Percentiles rank a stretch among this genome's conserved stretches.
phyloP scores from a whole-genome alignment of 306 rosid genomes.

The Inga oerstediana region DNA sequence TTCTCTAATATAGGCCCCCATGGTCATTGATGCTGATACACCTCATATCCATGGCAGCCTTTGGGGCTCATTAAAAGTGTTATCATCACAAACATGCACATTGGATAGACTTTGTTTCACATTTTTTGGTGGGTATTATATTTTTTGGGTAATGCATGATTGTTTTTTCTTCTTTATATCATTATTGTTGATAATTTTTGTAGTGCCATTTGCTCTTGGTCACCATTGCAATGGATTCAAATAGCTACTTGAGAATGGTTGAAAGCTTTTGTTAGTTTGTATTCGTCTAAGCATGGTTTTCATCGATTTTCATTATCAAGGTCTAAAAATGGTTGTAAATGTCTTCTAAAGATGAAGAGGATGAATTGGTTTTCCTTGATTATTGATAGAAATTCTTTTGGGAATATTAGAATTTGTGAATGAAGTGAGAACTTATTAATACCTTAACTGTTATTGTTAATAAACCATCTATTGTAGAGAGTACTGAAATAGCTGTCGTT shows the following conservation, averaged over 20 bases:
- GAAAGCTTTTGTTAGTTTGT: too few species aligned
- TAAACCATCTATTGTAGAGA: too few species aligned
- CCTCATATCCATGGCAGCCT: slow-evolving; percentile 9
- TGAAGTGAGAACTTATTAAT: too few species aligned
- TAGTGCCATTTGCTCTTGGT: slow-evolving; percentile 33
- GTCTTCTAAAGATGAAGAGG: too few species aligned
- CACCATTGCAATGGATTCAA: slow-evolving; percentile 48
- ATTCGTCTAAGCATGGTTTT: too few species aligned
- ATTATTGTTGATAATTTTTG: background rate
- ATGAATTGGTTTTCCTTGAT: too few species aligned
- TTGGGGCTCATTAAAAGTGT: slow-evolving; percentile 47
- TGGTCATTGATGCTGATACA: slow-evolving; percentile 43
- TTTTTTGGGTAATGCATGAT: slow-evolving; percentile 22
- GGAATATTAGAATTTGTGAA: too few species aligned
- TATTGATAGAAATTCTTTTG: too few species aligned
- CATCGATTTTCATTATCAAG: too few species aligned
- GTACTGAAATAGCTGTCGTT: too few species aligned
- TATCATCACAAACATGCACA: slow-evolving; percentile 52
- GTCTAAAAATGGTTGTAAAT: too few species aligned
- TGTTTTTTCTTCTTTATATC: slow-evolving; percentile 18
- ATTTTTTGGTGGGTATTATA: slow-evolving; percentile 34
- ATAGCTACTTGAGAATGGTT: background rate
- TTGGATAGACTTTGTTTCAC: slow-evolving; percentile 55
- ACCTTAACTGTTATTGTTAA: too few species aligned
- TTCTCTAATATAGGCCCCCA: slow-evolving; percentile 82